Evolutionary conservation across 129 eudicot genomes (phyloP), one percentile per base, ranked within the genome.

Genomic region (Logfia minima): DNA sequence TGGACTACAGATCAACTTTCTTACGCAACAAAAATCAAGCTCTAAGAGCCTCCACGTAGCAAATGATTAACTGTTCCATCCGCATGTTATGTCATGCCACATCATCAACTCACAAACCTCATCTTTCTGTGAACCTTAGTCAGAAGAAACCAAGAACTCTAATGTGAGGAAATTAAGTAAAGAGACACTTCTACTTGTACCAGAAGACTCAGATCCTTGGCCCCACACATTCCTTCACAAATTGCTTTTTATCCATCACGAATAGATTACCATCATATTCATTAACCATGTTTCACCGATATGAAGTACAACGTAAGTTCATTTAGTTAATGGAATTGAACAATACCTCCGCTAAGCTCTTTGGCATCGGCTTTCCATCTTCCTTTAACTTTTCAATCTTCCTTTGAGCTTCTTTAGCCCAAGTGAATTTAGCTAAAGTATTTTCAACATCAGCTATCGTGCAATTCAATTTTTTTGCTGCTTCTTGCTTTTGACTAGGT

Each of bases 291-390:
- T 70, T 60, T 78, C 71, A 59, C 48, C 14, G 4, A 35, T 45
- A 37, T 22, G 58, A 55, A 55, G 11, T 22, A 24, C 75, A 45
- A 7, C 10, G 56, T 37, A 45, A 29, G 48, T 65, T 11, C 2
- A 62, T 43, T 28, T 79, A 70, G 72, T 52, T 21, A 45, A 19
- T 64, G 13, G 28, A 23, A 29, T 17, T 24, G 39, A 70, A 64
- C 35, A 70, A 51, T 90, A 93, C 98, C 98, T 90, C 98, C 13
- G 84, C 90, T 88, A 93, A 60, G 78, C 75, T 88, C 86, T 81
- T 93, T 51, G 98, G 98, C 88, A 90, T 74, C 28, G 98, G 98
- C 73, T 93, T 93, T 79, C 98, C 98, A 86, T 93, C 97, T 22
- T 83, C 97, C 81, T 90, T 84, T 72, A 90, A 76, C 82, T 88